Evolutionary conservation across 1,139 yeast species (phyloP), one percentile per base, ranked within the genome.

Genomic region (Lodderomyces theae): DNA sequence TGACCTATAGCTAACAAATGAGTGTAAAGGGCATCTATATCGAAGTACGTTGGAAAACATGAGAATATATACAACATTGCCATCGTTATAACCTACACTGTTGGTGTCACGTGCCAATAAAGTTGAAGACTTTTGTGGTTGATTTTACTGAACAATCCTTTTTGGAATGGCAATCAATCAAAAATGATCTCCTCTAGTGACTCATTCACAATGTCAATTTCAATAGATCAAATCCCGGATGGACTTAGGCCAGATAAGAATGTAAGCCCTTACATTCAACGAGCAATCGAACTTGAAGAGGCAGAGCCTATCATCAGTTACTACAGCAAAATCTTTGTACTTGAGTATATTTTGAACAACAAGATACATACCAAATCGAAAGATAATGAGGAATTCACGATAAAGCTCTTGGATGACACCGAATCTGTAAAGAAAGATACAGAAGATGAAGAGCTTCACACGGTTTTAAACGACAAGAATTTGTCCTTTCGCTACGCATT

Each of bases 291-390:
- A 50, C 51, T 81, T 30, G 64, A 59, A n/a, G 43, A 52, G 1
- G 69, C 67, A 16, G 78, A 80, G 44, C 82, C 85, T 0, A 60
- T 77, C 11, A 70, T 80, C 23, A 65, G 82, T 17, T 80, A 80
- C 56, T 79, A 74, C 55, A 79, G 85, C 57, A 71, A 72, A 54
- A 51, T 64, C 30, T 80, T 82, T 51, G 86, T 86, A 0, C 80
- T 83, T 9, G 88, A 86, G 54, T 69, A 76, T 51, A 81, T 87
- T 7, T 63, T 87, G 22, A 71, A 70, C 37, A 61, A 74, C 39
- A 77, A 79, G 47, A 65, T 81, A 21, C 95, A 87, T 54, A 60
- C 70, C 17, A 53, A 61, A 2, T 73, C 77, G 43, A 63, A 69
- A 11, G 78, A 71, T 3, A 75, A 77, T 15, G 86, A 85, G 26